phyloP scores from a whole-genome alignment of 331 rosid genomes.

The Cucumis variabilis region DNA sequence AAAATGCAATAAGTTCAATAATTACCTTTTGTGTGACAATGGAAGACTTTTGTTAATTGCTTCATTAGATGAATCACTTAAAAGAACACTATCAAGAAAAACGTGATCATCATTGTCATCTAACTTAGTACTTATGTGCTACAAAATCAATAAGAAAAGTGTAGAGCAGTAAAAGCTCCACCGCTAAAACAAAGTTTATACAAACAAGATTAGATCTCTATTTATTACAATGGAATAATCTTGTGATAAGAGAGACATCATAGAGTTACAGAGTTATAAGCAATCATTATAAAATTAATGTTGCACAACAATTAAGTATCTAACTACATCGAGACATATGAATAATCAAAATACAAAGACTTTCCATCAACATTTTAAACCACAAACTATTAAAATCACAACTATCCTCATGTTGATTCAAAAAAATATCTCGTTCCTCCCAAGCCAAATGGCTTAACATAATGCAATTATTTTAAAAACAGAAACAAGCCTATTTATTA shows the following conservation, averaged over 20 bases:
- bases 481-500: too few species aligned
- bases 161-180: constrained; percentile 27
- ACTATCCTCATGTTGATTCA: not conserved
- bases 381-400: not conserved
- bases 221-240: not conserved
- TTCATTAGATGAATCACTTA: constrained; percentile 51
- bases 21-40: constrained; percentile 60
- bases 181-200: constrained; percentile 2
- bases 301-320: not conserved
- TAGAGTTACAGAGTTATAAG: not conserved
- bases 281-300: not conserved
- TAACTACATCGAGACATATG: not conserved
- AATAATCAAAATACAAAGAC: not conserved
- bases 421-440: not conserved
- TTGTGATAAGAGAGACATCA: not conserved
- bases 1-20: not conserved
- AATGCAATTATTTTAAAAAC: not conserved
- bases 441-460: constrained; percentile 10
- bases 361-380: not conserved
- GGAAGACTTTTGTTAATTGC: constrained; percentile 57
- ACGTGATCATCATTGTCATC: constrained; percentile 63
- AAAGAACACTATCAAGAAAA: constrained; percentile 45
- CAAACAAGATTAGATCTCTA: not conserved
- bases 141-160: constrained; percentile 39
- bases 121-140: constrained; percentile 59